phyloP scores from a whole-genome alignment of 345 rosid genomes.

The Lumnitzera racemosa region DNA sequence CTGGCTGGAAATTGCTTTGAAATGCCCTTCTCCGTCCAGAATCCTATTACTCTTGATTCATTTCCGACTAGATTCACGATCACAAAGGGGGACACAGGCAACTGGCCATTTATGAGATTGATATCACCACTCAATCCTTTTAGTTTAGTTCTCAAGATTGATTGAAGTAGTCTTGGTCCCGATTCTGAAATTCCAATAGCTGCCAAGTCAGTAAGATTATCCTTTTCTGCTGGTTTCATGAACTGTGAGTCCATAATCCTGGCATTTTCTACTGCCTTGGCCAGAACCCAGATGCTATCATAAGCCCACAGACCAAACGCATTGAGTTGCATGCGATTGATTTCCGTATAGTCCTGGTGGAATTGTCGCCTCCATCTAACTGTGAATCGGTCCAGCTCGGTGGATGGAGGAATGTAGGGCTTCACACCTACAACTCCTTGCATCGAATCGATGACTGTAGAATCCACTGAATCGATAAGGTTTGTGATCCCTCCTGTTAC shows the following conservation, averaged over 20 bases:
- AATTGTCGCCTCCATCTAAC: slow-evolving; percentile 24
- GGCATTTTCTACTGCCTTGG: neutral
- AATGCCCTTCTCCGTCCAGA: slow-evolving; percentile 22
- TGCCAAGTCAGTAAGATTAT: slow-evolving; percentile 4
- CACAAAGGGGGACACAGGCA: too few relatives aligned
- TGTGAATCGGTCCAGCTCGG: slow-evolving; percentile 10
- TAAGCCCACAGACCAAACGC: slow-evolving; percentile 24
- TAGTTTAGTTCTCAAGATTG: slow-evolving; percentile 15
- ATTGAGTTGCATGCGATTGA: slow-evolving; percentile 5
- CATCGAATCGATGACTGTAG: slow-evolving; percentile 15
- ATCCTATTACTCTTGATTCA: slow-evolving; percentile 22
- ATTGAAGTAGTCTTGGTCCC: slow-evolving; percentile 19
- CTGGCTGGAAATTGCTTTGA: too few relatives aligned
- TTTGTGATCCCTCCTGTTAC: slow-evolving; percentile 18
- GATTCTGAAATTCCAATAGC: slow-evolving; percentile 1
- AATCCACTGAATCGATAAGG: slow-evolving; percentile 1
- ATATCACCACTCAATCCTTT: too few relatives aligned
- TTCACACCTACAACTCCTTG: slow-evolving; percentile 21
- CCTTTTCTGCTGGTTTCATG: neutral
- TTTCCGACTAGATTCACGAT: neutral
- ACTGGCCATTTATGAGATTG: too few relatives aligned
- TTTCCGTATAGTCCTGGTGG: slow-evolving; percentile 9
- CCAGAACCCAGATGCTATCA: too few relatives aligned
- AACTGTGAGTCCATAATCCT: neutral
- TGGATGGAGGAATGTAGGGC: slow-evolving; percentile 11